Evolutionary conservation across 2,329 filamentous ascomycete species (phyloP), one percentile per base, ranked within the genome.

Genomic region (Bisporella sp.): DNA sequence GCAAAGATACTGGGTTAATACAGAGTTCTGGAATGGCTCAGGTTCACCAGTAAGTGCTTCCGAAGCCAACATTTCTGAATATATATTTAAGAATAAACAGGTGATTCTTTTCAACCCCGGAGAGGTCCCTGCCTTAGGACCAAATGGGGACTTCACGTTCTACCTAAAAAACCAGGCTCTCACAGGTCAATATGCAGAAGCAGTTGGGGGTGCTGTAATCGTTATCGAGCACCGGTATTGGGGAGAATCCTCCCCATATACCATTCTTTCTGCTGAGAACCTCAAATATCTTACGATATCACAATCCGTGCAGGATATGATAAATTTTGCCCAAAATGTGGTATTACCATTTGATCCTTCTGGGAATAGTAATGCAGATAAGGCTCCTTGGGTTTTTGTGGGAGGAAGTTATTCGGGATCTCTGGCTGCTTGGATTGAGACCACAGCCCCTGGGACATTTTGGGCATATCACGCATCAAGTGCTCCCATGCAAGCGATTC

Each of bases 161-260:
- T 29, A 6, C 4, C 31, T 39, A 45, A 45, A 39, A 73, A 67
- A 4, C 73, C 73, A 46, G 62, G 62, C 32, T 39, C 68, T 69
- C 4, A 71, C 72, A 2, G 77, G 77, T 37, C 56, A 70, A 5
- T 69, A 74, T 48, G 77, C 75, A 2, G 62, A 76, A 57, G 67
- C 70, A 43, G 66, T 79, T 31, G 70, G 72, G 5, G 77, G 69
- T 31, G 77, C 77, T 4, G 69, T 73, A 2, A 62, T 81, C 37
- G 57, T 79, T 30, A 55, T 79, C 29, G 77, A 81, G 62, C 77
- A 81, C 57, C 71, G 77, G 6, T 80, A 78, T 62, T 81, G 73
- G 71, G 77, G 77, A 3, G 67, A 68, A 8, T 78, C 74, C 6
- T 71, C 72, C 0, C 77, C 78, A 0, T 79, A 69, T 56, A 53